Evolutionary conservation across 176 grass and related monocot species (phyloP), one percentile per base, ranked within the genome.

Genomic region (Calamus simplicifolius): DNA sequence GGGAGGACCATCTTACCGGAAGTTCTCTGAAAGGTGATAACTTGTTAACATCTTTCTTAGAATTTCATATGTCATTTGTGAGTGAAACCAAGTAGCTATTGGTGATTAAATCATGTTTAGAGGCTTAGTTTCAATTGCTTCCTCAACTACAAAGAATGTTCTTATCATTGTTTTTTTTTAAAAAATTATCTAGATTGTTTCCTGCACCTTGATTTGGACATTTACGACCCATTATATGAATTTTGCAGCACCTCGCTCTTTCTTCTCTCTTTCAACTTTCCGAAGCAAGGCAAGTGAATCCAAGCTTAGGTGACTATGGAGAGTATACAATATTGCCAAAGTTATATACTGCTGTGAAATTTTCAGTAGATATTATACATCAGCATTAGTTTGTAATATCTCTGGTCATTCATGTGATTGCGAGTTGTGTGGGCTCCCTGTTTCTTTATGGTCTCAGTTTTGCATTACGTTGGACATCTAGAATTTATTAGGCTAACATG

Each of bases 261-360:
- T 98, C 73, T 98, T 98, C 68, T 93, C 88, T 63, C 70, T 92
- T 61, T 67, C 94, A 29, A 76, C 87, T 28, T 93, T 98, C 63
- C 73, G 94, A 68, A 93, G 70, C 84, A 98, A 98, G 69, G 93
- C 81, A 70, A 82, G 65, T 10, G 94, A 98, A 76, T 83, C 81
- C 53, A 98, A 76, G 74, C 84, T 83, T 28, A 92, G 94, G 76
- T 98, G 79, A 92, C 27, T 54, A 31, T 68, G 56, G 66, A 52
- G 29, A 2, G 4, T 29, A 27, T 66, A 14, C 6, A 12, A 7
- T 18, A 14, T 29, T 7, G 35, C 35, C 12, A 13, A 43, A 29
- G 50, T 51, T 52, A 66, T 13, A 66, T 25, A 35, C 4, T 55
- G 27, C 19, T 43, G 6, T 52, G 35, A 55, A 56, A 56, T 68